Evolutionary conservation across 148 eudicot genomes (phyloP), one percentile per base, ranked within the genome.

Genomic region (Nepenthes gracilis): DNA sequence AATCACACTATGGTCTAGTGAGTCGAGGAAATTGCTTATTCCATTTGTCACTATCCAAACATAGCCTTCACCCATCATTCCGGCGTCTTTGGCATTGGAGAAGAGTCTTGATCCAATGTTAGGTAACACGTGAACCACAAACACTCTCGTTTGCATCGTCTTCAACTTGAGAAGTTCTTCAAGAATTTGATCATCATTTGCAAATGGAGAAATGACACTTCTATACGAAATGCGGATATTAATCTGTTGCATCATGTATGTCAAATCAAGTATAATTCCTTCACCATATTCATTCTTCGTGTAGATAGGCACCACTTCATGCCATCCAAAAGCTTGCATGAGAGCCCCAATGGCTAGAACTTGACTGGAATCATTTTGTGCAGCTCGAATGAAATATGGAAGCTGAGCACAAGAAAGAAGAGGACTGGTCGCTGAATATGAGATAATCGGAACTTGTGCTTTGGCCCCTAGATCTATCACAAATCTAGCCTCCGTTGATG

Each of bases 401-500:
- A 56, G 61, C 43, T 67, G 68, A n/a, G 32, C 7, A 81, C 68
- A 35, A 81, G 66, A 66, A 49, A 36, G 43, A 40, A 3, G 43
- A 60, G 85, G 79, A 60, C 75, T 77, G 35, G 73, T 74, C n/a
- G 77, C 78, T n/a, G 55, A 67, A 23, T 52, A 64, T 8, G 85
- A 77, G 50, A 80, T 66, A 14, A 80, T 69, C 5, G 79, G 85
- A 62, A 80, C 81, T 60, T 58, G 63, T 9, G 54, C 57, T 75
- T 64, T 77, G 33, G 63, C 60, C 0, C 77, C 79, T 7, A 81
- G 59, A 37, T 66, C 72, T 6, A 72, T 64, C 15, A 77, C 77
- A 54, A 81, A 81, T 9, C 72, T 65, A 43, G 75, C 79, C 68
- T 77, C 69, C 23, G 65, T 72, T 38, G 85, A 80, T 57, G 13